phyloP scores from a whole-genome alignment of 441 rosid species.

The Bocquillonia castaneifolia region DNA sequence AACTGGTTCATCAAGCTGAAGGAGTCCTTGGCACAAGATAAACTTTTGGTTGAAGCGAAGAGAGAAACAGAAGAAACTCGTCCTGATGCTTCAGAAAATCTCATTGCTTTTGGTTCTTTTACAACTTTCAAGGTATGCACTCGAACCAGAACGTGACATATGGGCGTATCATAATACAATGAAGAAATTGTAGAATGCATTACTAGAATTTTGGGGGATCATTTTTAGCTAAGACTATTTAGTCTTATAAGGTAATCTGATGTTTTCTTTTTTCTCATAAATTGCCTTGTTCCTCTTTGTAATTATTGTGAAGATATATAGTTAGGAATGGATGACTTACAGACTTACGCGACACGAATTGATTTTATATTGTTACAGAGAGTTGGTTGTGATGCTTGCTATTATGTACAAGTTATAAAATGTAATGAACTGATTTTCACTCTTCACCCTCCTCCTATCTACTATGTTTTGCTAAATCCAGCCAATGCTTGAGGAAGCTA shows the following conservation, averaged over 20 bases:
- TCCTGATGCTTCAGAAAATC: conserved; percentile 30
- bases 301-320: too few species aligned
- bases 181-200: too few species aligned
- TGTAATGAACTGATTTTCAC: background rate
- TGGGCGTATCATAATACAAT: background rate
- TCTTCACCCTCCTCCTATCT: background rate
- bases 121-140: conserved; percentile 19
- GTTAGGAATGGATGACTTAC: too few species aligned
- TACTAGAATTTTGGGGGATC: background rate
- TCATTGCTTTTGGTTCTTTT: conserved; percentile 6
- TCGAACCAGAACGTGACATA: background rate
- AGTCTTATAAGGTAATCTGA: too few species aligned
- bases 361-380: background rate
- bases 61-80: conserved; percentile 25
- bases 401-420: too few species aligned
- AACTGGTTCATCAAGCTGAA: conserved; percentile 25
- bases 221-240: too few species aligned
- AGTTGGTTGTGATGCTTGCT: too few species aligned
- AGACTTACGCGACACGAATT: too few species aligned
- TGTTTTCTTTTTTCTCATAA: too few species aligned
- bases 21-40: conserved; percentile 19
- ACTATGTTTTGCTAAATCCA: conserved; percentile 7
- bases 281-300: too few species aligned
- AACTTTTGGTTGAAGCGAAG: conserved; percentile 26
- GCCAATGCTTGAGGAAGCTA: conserved; percentile 5